Base-by-base conservation (phyloP, 2,329 filamentous ascomycete genomes). In the Claviceps cyperi region DNA sequence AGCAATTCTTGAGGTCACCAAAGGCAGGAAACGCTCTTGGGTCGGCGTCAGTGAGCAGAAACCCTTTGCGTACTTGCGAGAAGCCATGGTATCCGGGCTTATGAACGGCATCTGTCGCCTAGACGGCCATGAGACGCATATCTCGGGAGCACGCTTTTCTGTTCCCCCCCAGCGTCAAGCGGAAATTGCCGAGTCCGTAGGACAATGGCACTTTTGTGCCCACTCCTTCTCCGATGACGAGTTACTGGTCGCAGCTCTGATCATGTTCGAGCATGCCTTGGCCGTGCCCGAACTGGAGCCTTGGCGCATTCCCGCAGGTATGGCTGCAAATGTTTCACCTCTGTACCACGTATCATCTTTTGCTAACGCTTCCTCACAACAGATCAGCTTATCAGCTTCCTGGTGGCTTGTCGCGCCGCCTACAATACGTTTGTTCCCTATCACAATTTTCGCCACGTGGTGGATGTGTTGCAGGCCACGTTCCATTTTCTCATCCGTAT, bases 371-470 rank as follows among this genome's bases (percentile, higher is more conserved):
- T 48, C 53, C 54, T 52, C 49, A 52, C 49, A 55, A 43, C 60
- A 86, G 88, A 86, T 58, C 83, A 94, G 64, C 73, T 98, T 28
- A 84, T 85, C 56, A 82, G 80, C 49, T 97, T 95, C 61, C 73
- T 97, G 53, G 77, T 94, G 54, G 89, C 90, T 49, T 92, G 89
- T 61, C 84, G 91, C 54, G 82, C 84, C 46, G 87, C 92, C n/a
- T 98, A 98, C 70, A 97, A 97, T 65, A 85, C 80, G 52, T 95
- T 95, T 64, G 89, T 96, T 37, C 86, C 91, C 21, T 98, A 97
- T 62, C 92, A 98, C 72, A 98, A 98, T 67, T 98, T 97, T 65
- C 85, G 91, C 50, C 92, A 98, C 66, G 92, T 95, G 21, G 84
- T 96, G 54, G 92, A 98, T 66, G 92, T 98, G 28, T 74, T 97